These are phyloP conservation scores for Artemisia argyi DNA, from an alignment of 129 eudicot species.

Conservation along the genomic window DNA sequence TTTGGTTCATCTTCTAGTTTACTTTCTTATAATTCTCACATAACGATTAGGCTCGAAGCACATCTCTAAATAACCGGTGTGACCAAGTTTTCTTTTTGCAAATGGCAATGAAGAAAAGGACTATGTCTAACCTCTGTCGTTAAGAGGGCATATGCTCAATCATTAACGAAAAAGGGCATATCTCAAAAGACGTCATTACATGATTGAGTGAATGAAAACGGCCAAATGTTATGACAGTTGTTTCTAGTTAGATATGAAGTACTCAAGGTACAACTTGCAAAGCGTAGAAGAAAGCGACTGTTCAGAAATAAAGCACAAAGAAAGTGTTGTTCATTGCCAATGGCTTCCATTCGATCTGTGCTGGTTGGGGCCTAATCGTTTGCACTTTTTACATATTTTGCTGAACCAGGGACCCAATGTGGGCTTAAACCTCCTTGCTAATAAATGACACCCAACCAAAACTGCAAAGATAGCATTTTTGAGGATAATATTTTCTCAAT, in stretches of 20 bases:
- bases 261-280: neutral
- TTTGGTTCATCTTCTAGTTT: too few relatives aligned
- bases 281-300: neutral
- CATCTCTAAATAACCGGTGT: too few relatives aligned
- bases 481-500: too few relatives aligned
- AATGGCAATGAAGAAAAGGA: neutral
- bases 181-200: neutral
- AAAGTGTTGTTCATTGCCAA: neutral
- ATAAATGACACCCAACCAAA: neutral
- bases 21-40: too few relatives aligned
- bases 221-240: neutral
- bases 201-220: neutral
- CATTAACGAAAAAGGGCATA: neutral
- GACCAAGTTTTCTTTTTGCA: too few relatives aligned
- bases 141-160: too few relatives aligned
- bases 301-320: neutral
- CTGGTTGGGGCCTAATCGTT: conserved; percentile 18
- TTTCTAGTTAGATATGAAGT: neutral
- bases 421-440: neutral
- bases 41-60: too few relatives aligned
- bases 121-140: neutral
- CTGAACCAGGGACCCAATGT: conserved; percentile 1
- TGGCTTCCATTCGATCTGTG: neutral
- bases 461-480: neutral
- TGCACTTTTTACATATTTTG: neutral